Base-by-base conservation (phyloP, 352 stramenopile species). In the Globisporangium okanoganense region DNA sequence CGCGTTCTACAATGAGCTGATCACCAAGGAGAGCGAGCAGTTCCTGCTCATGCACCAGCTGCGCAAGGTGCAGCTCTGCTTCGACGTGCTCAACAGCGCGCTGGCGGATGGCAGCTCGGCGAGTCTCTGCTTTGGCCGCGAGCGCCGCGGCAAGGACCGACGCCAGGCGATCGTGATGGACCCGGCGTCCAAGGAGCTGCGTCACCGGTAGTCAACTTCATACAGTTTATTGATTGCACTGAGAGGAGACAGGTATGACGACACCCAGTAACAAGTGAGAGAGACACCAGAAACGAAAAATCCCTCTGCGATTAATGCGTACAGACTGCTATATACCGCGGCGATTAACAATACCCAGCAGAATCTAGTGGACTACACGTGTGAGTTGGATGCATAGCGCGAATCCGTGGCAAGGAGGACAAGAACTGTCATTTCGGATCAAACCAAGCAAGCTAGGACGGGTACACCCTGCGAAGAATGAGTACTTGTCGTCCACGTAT, bases 41-140 rank as follows among this genome's bases (percentile, higher is more conserved):
- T 91, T 75, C 40, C 51, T 93, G 55, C 67, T 93, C 18, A 71
- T 86, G 24, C 84, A 93, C 61, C 84, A 93, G 48, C 65, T 93
- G 7, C 78, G 76, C 41, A 90, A 87, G 62, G 70, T 91, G 29
- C 71, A 89, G 58, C 44, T 81, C 20, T 92, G 82, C 64, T 70
- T 88, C 13, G 82, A 90, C 45, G 72, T 89, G 22, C 35, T 92
- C 24, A 76, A 66, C 43, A 71, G 69, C 0, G 65, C 52, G 13
- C 61, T 71, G 16, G 59, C 52, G 29, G 67, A 79, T 31, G 65
- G 62, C 7, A 63, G 70, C 27, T 60, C 62, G 0, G 65, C 72
- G 36, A 69, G 66, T 0, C 67, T 79, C 2, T 82, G 72, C 45
- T 91, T 89, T 50, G 79, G 79, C 7, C 75, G 82, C 9, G 73